Evolutionary conservation across 306 rosid species (phyloP).

Genomic region (barrel medic (Medicago truncatula)): DNA sequence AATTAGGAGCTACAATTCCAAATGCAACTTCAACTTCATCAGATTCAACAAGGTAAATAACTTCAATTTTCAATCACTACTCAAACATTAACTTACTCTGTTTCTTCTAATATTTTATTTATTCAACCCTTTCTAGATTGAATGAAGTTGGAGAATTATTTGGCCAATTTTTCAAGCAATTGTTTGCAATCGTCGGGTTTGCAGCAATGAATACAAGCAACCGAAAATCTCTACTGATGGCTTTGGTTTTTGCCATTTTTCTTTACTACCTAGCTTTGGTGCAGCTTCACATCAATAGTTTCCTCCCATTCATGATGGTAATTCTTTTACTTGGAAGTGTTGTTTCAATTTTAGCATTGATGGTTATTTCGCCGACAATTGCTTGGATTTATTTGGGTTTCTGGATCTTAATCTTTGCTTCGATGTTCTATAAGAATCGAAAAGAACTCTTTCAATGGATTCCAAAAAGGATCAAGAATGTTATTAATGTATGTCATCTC

Average conservation of each 20-base stretch:
- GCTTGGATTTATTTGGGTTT: slow-evolving; percentile 22
- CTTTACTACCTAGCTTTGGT: background rate
- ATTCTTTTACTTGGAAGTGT: background rate
- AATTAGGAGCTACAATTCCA: too few relatives aligned
- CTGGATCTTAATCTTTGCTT: background rate
- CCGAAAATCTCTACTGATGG: background rate
- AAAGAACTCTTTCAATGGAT: slow-evolving; percentile 11
- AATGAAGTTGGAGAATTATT: background rate
- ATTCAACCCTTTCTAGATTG: background rate
- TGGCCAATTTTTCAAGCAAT: background rate
- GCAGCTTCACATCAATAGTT: background rate
- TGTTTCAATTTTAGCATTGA: slow-evolving; percentile 10
- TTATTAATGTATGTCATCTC: background rate
- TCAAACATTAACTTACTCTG: too few relatives aligned
- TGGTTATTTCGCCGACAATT: background rate
- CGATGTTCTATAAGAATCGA: background rate
- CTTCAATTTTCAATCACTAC: too few relatives aligned
- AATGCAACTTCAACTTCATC: too few relatives aligned
- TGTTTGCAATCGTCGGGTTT: background rate
- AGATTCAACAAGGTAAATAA: too few relatives aligned
- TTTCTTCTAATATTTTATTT: too few relatives aligned
- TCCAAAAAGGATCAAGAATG: background rate
- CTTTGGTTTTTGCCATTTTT: background rate
- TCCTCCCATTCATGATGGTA: background rate
- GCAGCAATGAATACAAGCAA: background rate